These are phyloP conservation scores for Pleodorina starrii DNA, from an alignment of 139 green algal genomes.

Conservation along the genomic window DNA sequence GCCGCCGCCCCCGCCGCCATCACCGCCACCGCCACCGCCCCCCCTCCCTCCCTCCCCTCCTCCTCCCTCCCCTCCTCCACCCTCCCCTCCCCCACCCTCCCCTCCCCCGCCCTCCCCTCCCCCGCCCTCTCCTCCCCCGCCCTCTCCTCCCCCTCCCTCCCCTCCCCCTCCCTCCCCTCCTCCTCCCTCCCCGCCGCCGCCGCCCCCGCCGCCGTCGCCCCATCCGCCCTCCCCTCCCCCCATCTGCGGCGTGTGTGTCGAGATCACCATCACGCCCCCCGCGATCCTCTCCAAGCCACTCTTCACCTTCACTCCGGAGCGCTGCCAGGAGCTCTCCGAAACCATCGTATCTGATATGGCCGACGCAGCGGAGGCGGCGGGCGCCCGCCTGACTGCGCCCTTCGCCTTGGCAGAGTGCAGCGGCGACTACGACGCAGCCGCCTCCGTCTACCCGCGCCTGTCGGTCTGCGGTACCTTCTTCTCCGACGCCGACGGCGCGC, in stretches of 20 bases:
- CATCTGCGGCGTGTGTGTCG: not conserved
- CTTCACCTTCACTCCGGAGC: not conserved
- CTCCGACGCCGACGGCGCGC: not conserved
- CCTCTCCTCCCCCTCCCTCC: not conserved
- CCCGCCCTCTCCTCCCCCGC: not conserved
- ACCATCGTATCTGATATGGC: not conserved
- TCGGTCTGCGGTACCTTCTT: slow-evolving; percentile 12
- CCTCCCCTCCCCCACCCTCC: not conserved
- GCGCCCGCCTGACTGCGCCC: not conserved
- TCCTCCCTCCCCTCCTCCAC: not conserved
- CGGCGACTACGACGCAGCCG: not conserved
- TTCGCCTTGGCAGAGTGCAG: not conserved
- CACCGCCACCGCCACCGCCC: not conserved
- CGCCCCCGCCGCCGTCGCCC: not conserved
- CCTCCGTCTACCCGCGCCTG: not conserved
- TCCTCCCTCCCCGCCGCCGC: not conserved
- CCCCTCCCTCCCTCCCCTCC: not conserved
- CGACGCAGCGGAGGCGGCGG: not conserved
- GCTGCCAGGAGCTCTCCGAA: not conserved
- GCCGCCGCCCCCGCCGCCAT: not conserved
- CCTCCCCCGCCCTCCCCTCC: not conserved
- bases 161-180: not conserved
- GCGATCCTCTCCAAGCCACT: too few relatives aligned
- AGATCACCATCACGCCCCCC: not conserved
- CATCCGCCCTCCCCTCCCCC: slow-evolving; percentile 1